Base-by-base conservation (phyloP, 2,329 filamentous ascomycete genomes). In the Alternaria gansuensis region DNA sequence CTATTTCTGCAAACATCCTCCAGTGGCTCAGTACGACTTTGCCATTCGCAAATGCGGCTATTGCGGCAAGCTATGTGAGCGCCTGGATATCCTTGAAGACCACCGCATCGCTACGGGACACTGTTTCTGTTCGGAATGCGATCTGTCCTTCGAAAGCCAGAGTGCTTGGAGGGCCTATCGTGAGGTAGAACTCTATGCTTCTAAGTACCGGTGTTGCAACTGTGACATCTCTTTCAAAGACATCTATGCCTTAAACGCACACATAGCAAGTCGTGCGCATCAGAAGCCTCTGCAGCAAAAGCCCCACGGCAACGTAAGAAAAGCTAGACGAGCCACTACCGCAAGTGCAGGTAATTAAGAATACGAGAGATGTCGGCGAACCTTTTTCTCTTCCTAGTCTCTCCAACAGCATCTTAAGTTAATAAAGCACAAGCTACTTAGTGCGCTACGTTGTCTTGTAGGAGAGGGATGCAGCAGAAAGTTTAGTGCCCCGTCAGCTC, bases 161-260 rank as follows among this genome's bases (percentile, higher is more conserved):
- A 52, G 21, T 5, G 34, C 52, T 44, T 57, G 36, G 39, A 44
- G 44, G 46, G 34, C 21, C 13, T 45, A 54, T 33, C 31, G 36
- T 43, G 17, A 33, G 26, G 54, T 23, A 36, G 49, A 50, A 45
- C 34, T 57, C 28, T 57, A 65, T 43, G 44, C 52, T 48, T 54
- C 59, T 4, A 39, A 65, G 24, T 65, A 57, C 24, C 34, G 37
- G 14, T 65, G 62, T 24, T 65, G 60, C 48, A 52, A 65, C 29
- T 65, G 60, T 45, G 46, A 65, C 40, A 54, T 63, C 10, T 56
- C 60, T 24, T 63, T 63, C 29, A 58, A 51, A 24, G 52, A 60
- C 33, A 54, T 63, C 37, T 43, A 57, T 39, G 57, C 52, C 28
- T 48, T 63, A 5, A 56, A 56, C 28, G 45, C 29, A 31, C 57